Base-by-base conservation (phyloP, 1,284 basidiomycete species). In the Ganoderma resinaceum region DNA sequence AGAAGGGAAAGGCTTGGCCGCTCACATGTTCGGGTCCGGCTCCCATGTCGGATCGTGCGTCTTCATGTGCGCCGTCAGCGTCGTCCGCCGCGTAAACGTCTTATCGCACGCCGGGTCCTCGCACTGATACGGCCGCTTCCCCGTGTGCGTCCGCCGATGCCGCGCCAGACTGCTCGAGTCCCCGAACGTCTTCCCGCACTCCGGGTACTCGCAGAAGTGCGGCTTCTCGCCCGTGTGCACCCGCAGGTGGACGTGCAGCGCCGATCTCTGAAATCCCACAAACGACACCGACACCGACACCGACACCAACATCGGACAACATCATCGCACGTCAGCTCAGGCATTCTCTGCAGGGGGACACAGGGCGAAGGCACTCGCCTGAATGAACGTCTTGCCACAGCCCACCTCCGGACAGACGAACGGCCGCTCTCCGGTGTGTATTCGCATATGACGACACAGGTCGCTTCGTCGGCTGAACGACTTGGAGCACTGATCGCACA, bases 181-280 rank as follows among this genome's bases (percentile, higher is more conserved):
- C 52, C 93, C 90, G 80, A 96, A 96, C 8, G 91, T 92, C 80
- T 91, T 93, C 57, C 86, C 87, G 77, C 95, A 96, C 7, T 89
- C 92, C 14, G 92, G 91, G 77, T 93, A 94, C 80, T 94, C 92
- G 81, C 95, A 96, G 68, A 86, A 88, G 79, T 96, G 94, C 2
- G 95, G 95, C 77, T 94, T 94, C 83, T 96, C 95, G 61, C 95
- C 95, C 7, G 94, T 95, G 77, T 96, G 95, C 11, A 95, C 93
- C 46, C 95, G 90, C 65, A 88, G 85, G 78, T 96, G 95, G 5
- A 96, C 95, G 62, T 93, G 93, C 66, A 96, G 82, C 29, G 95
- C 95, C 6, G 94, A 95, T 65, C 92, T 88, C 93, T 95, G 76
- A 20, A 38, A 26, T 49, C 46, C 46, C 23, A 49, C n/a, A 49